Evolutionary conservation across 2,329 filamentous ascomycete genomes (phyloP).

Genomic region (Orbilia quercus): DNA sequence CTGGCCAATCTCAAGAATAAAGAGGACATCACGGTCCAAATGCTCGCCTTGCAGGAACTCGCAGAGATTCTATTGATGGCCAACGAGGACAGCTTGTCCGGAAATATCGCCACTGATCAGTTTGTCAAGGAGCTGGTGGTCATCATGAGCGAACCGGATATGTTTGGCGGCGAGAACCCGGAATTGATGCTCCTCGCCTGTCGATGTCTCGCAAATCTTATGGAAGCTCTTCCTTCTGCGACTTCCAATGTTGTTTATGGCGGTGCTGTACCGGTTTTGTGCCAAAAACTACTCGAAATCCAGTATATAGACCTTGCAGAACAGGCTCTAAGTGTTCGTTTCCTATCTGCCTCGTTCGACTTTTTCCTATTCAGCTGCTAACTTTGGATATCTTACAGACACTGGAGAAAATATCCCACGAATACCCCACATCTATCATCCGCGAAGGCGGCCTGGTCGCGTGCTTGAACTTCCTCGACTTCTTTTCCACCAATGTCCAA

Average conservation of each 20-base stretch:
- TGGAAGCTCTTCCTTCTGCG: slow-evolving; percentile 93
- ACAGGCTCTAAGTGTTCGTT: slow-evolving; percentile 82
- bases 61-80: slow-evolving; percentile 93
- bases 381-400: slow-evolving; percentile 67
- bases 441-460: slow-evolving; percentile 93
- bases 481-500: slow-evolving; percentile 97
- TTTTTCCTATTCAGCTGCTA: slow-evolving; percentile 39
- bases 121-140: slow-evolving; percentile 94
- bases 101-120: slow-evolving; percentile 91
- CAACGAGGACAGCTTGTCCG: slow-evolving; percentile 94
- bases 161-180: slow-evolving; percentile 87
- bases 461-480: slow-evolving; percentile 95
- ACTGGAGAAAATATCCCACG: slow-evolving; percentile 94
- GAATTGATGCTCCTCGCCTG: slow-evolving; percentile 98
- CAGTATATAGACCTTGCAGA: slow-evolving; percentile 97
- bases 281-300: slow-evolving; percentile 94
- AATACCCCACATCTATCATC: slow-evolving; percentile 94
- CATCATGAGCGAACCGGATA: slow-evolving; percentile 85
- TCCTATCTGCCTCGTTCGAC: slow-evolving; percentile 20
- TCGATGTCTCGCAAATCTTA: slow-evolving; percentile 92
- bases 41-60: slow-evolving; percentile 91
- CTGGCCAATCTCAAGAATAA: slow-evolving; percentile 80
- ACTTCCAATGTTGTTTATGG: slow-evolving; percentile 97
- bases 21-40: slow-evolving; percentile 85
- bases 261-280: slow-evolving; percentile 92